Base-by-base conservation (phyloP, 768 basidiomycete species). In the Termitomyces titanicus region DNA sequence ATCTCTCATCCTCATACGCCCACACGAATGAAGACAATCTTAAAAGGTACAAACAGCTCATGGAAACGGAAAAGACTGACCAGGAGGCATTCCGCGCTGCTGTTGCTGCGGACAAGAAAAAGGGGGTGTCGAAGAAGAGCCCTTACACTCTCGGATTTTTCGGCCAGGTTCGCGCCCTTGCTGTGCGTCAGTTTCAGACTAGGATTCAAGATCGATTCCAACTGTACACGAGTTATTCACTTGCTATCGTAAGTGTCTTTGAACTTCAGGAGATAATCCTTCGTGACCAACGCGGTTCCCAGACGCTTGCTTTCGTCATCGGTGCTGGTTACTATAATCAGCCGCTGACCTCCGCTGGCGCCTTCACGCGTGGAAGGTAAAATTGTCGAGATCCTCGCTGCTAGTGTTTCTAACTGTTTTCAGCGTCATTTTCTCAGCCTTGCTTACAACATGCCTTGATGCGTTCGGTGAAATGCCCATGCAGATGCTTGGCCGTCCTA, bases 81-180 rank as follows among this genome's bases (percentile, higher is more conserved):
- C 88, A 89, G 63, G 82, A 88, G 45, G 80, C 83, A 1, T 96
- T 96, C 79, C 81, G 86, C 45, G 79, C 78, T 8, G 87, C 91
- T 0, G 89, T 92, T 5, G 74, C 79, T 20, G 82, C 80, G 12
- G 88, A 92, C 66, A 94, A 94, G 75, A 85, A 86, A 68, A 79
- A 79, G 57, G 86, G 86, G 25, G 90, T 89, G 4, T 85, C 86
- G 1, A 83, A 83, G 67, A 83, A 85, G 70, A 89, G 85, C 56
- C 89, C 90, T 4, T 95, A 93, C 68, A 93, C 90, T 8, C 80
- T 93, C 42, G 84, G 89, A 8, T 91, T 91, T 72, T 68, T 69
- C 35, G 82, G 83, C 0, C 94, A 96, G 64, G 84, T 92, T 45
- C 71, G 76, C 39, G 84, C 88, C 1, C 73, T 94, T 59, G 80